Evolutionary conservation across 2,329 filamentous ascomycete genomes (phyloP).

Genomic region (Colletotrichum coccodes): DNA sequence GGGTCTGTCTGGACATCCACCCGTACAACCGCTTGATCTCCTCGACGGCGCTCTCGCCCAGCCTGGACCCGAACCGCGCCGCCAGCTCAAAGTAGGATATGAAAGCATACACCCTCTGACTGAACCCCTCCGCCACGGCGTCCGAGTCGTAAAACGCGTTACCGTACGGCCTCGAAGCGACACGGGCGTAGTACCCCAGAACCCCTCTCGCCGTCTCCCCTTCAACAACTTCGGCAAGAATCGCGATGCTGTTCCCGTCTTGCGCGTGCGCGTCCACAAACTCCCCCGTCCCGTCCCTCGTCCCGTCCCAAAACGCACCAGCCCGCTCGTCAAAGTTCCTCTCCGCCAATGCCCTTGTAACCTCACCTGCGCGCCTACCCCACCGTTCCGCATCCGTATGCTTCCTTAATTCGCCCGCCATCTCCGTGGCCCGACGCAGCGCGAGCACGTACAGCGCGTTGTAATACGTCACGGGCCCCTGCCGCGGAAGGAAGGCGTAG

Average conservation of each 20-base stretch:
- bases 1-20: slow-evolving; percentile 61
- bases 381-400: slow-evolving; percentile 50
- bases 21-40: slow-evolving; percentile 58
- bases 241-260: slow-evolving; percentile 60
- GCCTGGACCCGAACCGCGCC: slow-evolving; percentile 52
- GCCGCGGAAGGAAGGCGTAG: slow-evolving; percentile 60
- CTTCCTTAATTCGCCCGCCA: slow-evolving; percentile 47
- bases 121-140: slow-evolving; percentile 47
- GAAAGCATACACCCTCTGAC: slow-evolving; percentile 60
- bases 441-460: slow-evolving; percentile 61
- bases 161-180: slow-evolving; percentile 52
- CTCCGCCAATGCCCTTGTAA: slow-evolving; percentile 47
- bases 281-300: slow-evolving; percentile 33
- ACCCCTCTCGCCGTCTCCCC: slow-evolving; percentile 44
- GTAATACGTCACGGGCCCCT: slow-evolving; percentile 61
- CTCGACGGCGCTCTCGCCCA: slow-evolving; percentile 50
- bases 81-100: slow-evolving; percentile 63
- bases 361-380: slow-evolving; percentile 46
- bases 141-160: slow-evolving; percentile 63
- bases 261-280: slow-evolving; percentile 54
- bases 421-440: slow-evolving; percentile 52
- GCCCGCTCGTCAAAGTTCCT: slow-evolving; percentile 52
- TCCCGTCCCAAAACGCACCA: slow-evolving; percentile 59
- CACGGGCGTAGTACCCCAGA: slow-evolving; percentile 50
- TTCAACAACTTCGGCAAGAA: slow-evolving; percentile 48